Conservation (phyloP, 2,329 filamentous ascomycete genomes). For the Cryphonectria parasitica region DNA sequence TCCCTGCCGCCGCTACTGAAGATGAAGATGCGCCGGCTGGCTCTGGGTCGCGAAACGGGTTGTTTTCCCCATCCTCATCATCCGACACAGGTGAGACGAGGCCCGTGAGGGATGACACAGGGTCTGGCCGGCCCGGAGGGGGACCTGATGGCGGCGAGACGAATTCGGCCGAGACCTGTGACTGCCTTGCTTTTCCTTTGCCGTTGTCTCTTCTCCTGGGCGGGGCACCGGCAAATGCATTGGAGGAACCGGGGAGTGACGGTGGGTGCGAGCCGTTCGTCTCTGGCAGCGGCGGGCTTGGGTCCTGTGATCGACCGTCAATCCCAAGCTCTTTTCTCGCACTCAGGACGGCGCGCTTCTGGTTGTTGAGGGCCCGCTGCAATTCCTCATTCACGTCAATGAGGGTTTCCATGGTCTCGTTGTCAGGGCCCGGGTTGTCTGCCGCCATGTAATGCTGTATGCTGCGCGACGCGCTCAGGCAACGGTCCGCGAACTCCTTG, state of each 20-base stretch:
- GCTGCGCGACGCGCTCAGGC: conserved; percentile 76
- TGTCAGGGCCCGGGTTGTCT: conserved; percentile 80
- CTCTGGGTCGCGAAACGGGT: conserved; percentile 35
- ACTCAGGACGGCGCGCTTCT: conserved; percentile 77
- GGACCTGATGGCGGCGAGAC: conserved; percentile 22
- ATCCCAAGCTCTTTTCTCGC: conserved; percentile 60
- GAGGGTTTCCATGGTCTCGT: conserved; percentile 89
- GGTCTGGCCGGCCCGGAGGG: conserved; percentile 11
- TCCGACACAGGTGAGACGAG: conserved; percentile 31
- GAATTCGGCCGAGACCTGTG: conserved; percentile 19
- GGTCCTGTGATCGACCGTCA: conserved; percentile 36
- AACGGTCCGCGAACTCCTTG: conserved; percentile 88
- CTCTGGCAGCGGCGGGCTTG: conserved; percentile 35
- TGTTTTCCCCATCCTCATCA: conserved; percentile 27
- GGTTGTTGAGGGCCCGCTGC: conserved; percentile 78
- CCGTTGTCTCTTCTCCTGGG: conserved; percentile 26
- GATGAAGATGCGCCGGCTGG: conserved; percentile 17
- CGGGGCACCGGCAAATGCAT: conserved; percentile 26
- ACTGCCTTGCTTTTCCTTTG: conserved; percentile 37
- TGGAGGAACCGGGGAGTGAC: conserved; percentile 12
- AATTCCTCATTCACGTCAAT: conserved; percentile 96
- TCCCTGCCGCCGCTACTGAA: conserved; percentile 14
- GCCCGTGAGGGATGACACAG: conserved; percentile 8
- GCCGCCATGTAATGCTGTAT: conserved; percentile 85
- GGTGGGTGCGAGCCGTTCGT: conserved; percentile 31